These are phyloP conservation scores for Cladosporium colombiae DNA, from an alignment of 2,329 filamentous ascomycete species.

Conservation along the genomic window DNA sequence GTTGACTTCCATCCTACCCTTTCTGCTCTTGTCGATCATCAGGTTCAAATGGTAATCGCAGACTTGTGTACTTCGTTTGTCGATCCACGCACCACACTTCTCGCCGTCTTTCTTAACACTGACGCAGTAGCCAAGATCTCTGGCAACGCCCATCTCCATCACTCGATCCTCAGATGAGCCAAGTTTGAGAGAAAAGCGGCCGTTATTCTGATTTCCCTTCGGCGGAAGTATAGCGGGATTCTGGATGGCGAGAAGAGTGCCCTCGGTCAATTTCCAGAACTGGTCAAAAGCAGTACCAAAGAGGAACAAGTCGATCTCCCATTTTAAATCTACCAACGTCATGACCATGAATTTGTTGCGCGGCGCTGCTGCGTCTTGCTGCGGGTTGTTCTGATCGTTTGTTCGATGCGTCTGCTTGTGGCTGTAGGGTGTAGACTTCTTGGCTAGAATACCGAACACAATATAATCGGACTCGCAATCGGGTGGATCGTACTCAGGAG, in stretches of 20 bases:
- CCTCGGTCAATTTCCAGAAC: slow-evolving; percentile 90
- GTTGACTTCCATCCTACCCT: slow-evolving; percentile 77
- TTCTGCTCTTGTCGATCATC: slow-evolving; percentile 69
- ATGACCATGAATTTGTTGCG: slow-evolving; percentile 90
- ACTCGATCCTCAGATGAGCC: slow-evolving; percentile 85
- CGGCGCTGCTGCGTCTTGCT: slow-evolving; percentile 49
- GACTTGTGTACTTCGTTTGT: slow-evolving; percentile 81
- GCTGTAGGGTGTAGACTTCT: slow-evolving; percentile 78
- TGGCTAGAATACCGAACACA: slow-evolving; percentile 81
- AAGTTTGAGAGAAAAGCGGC: slow-evolving; percentile 81
- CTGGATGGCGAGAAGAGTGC: slow-evolving; percentile 88
- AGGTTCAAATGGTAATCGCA: slow-evolving; percentile 92
- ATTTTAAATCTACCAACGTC: slow-evolving; percentile 82
- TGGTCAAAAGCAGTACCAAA: slow-evolving; percentile 88
- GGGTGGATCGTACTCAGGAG: slow-evolving; percentile 75
- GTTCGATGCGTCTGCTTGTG: slow-evolving; percentile 52
- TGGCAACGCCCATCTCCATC: slow-evolving; percentile 80
- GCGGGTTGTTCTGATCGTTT: slow-evolving; percentile 52
- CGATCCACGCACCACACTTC: slow-evolving; percentile 80
- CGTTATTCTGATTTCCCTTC: slow-evolving; percentile 72
- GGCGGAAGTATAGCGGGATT: slow-evolving; percentile 92
- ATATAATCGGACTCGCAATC: slow-evolving; percentile 89
- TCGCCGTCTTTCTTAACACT: slow-evolving; percentile 81
- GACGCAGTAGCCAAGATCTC: slow-evolving; percentile 88
- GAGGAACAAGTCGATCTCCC: slow-evolving; percentile 87